phyloP scores from a whole-genome alignment of 768 basidiomycete genomes.

The Agrocybe pediades region DNA sequence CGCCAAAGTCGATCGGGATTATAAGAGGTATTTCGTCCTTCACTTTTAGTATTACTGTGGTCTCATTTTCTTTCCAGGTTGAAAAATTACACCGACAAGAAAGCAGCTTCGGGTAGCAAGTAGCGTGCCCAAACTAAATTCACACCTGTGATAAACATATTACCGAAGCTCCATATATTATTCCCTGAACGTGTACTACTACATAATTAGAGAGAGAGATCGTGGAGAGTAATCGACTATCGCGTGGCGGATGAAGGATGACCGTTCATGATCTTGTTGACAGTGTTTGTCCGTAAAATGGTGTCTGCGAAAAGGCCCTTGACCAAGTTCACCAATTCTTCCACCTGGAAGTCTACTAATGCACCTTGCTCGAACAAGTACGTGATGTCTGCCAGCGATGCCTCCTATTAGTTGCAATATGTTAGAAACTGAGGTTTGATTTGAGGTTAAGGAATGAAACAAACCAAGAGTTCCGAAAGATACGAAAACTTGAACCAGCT shows the following conservation, averaged over 20 bases:
- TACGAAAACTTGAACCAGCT: constrained; percentile 96
- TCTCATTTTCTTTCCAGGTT: constrained; percentile 27
- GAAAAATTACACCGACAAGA: constrained; percentile 46
- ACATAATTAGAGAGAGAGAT: constrained; percentile 13
- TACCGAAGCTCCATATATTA: too few species aligned
- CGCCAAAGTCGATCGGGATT: constrained; percentile 51
- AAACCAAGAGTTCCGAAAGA: constrained; percentile 85
- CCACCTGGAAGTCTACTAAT: constrained; percentile 84
- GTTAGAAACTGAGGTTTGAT: neutral
- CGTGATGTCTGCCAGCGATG: constrained; percentile 87
- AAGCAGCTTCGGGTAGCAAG: constrained; percentile 22
- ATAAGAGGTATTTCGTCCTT: constrained; percentile 43
- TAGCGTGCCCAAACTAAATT: neutral
- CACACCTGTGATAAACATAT: neutral
- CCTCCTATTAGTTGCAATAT: constrained; percentile 59
- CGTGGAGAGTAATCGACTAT: constrained; percentile 9
- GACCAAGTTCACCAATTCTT: constrained; percentile 82
- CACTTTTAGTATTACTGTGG: neutral
- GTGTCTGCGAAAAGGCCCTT: constrained; percentile 89
- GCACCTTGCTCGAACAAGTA: constrained; percentile 92
- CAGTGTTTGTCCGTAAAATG: constrained; percentile 74
- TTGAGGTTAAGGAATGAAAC: constrained; percentile 27
- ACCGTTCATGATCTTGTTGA: constrained; percentile 70
- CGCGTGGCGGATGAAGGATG: constrained; percentile 41
- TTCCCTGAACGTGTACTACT: too few species aligned